Evolutionary conservation across 2,329 filamentous ascomycete genomes (phyloP).

Genomic region (Shiraia sp.): DNA sequence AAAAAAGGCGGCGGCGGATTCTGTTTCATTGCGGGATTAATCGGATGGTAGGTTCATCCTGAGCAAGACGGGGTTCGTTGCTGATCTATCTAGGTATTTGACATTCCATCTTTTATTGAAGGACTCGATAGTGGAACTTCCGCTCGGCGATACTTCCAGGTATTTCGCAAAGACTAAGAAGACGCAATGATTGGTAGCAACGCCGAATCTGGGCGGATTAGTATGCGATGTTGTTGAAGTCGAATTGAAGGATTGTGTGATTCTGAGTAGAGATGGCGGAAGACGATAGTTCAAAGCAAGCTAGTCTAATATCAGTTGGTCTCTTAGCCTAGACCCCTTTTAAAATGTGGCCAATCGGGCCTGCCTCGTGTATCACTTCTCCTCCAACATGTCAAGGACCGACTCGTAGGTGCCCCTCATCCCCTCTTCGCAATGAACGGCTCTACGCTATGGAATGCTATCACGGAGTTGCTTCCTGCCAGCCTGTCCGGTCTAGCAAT

Average conservation of each 20-base stretch:
- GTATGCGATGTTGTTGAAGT: background rate
- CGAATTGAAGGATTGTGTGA: background rate
- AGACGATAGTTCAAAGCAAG: no score
- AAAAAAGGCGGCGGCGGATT: conserved; percentile 53
- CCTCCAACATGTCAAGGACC: no score
- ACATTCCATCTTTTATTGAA: conserved; percentile 28
- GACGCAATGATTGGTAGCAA: conserved; percentile 1
- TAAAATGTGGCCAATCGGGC: no score
- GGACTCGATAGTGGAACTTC: conserved; percentile 30
- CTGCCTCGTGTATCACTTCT: no score
- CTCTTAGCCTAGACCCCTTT: no score
- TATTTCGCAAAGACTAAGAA: conserved; percentile 30
- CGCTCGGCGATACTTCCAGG: conserved; percentile 29
- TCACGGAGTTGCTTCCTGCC: no score
- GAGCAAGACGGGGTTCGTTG: no score
- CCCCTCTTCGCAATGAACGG: no score
- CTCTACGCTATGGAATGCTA: no score
- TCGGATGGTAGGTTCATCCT: conserved; percentile 40
- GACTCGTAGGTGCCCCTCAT: no score
- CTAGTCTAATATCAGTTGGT: no score
- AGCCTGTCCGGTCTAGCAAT: no score
- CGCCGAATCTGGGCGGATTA: background rate
- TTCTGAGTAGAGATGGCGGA: background rate
- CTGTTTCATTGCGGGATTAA: conserved; percentile 52
- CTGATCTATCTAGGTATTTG: conserved; percentile 17